Evolutionary conservation across 257 asterid species (phyloP).

Genomic region (Cinchona pubescens): DNA sequence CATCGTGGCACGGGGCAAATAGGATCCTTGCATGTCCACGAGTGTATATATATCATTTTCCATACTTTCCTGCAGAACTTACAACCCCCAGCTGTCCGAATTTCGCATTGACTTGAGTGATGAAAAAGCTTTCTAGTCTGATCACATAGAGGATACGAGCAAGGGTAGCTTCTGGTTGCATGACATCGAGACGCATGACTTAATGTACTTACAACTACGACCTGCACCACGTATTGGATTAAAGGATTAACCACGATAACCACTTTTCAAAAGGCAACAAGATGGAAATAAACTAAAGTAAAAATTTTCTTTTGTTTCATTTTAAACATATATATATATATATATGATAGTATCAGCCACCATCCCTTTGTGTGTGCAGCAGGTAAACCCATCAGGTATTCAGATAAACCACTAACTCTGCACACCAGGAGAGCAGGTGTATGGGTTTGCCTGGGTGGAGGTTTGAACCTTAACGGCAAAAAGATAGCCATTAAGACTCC

Average conservation of each 20-base stretch:
- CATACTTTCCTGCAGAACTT: conserved; percentile 34
- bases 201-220: conserved; percentile 27
- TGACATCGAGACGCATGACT: conserved; percentile 44
- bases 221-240: conserved; percentile 14
- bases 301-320: not conserved
- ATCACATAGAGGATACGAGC: conserved; percentile 37
- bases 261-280: not conserved
- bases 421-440: not conserved
- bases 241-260: not conserved
- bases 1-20: conserved; percentile 55
- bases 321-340: not conserved
- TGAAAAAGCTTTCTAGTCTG: conserved; percentile 29
- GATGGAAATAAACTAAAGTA: too few relatives aligned
- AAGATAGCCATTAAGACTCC: not conserved
- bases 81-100: conserved; percentile 40
- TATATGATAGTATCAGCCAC: not conserved
- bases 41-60: conserved; percentile 38
- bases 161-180: conserved; percentile 28
- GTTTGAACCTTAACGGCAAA: not conserved
- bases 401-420: not conserved
- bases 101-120: conserved; percentile 34
- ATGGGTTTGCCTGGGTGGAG: not conserved
- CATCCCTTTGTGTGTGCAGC: not conserved
- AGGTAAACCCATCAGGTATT: not conserved
- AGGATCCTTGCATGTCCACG: conserved; percentile 33